These are phyloP conservation scores for Phyllosticta capitalensis DNA, from an alignment of 2,329 filamentous ascomycete genomes.

Conservation along the genomic window DNA sequence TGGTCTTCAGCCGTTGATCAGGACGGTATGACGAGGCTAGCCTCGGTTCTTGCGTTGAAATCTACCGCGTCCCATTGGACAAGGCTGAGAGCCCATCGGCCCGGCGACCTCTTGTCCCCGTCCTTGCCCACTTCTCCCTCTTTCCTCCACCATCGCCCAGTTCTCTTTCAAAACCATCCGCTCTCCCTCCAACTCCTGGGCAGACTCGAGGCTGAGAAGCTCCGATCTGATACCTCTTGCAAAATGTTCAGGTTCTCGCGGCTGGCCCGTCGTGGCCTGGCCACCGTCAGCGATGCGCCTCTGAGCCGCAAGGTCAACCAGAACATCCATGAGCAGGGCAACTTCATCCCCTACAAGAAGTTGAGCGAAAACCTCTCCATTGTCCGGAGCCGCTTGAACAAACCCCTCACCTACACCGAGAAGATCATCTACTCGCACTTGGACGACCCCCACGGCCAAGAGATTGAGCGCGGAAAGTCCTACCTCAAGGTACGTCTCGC, in stretches of 20 bases:
- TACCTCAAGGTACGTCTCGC: constrained; percentile 75
- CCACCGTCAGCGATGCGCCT: constrained; percentile 74
- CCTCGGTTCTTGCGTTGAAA: background rate
- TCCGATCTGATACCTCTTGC: constrained; percentile 19
- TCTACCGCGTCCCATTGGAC: background rate
- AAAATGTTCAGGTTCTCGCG: constrained; percentile 65
- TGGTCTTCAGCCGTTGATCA: background rate
- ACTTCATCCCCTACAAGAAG: constrained; percentile 99
- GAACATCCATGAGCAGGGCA: constrained; percentile 90
- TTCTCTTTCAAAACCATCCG: constrained; percentile 20
- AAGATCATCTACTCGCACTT: constrained; percentile 99
- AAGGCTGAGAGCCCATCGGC: background rate
- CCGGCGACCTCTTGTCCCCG: background rate
- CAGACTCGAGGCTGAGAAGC: constrained; percentile 1
- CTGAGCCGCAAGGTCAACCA: constrained; percentile 95
- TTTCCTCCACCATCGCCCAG: constrained; percentile 19
- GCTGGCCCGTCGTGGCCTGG: constrained; percentile 58
- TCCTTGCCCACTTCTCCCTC: constrained; percentile 5
- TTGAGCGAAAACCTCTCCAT: constrained; percentile 96
- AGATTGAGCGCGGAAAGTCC: constrained; percentile 89
- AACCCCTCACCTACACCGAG: constrained; percentile 89
- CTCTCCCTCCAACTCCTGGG: constrained; percentile 21
- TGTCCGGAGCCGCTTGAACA: constrained; percentile 81
- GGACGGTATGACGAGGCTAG: background rate
- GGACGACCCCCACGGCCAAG: constrained; percentile 91